Percentiles rank a stretch among this genome's conserved stretches.
Conservation (phyloP, 108 stramenopile genomes). For the Cyclotella sp. region DNA sequence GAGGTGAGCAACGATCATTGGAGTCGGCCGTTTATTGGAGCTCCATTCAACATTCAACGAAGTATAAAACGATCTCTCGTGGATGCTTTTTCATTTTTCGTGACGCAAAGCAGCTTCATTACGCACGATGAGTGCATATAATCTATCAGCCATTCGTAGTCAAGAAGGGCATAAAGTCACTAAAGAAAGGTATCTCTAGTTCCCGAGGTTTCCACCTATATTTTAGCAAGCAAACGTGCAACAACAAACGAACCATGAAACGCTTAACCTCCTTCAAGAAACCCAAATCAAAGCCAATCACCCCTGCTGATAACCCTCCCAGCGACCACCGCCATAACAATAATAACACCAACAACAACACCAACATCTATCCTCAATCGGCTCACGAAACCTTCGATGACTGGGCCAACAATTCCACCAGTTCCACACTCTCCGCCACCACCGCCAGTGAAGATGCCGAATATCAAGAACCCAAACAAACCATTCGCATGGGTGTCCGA, state of each 20-base stretch:
- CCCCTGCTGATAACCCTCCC: background rate
- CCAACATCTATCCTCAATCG: background rate
- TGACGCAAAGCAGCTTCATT: too few relatives aligned
- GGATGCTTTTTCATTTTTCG: too few relatives aligned
- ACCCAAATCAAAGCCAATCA: background rate
- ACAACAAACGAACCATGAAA: slow-evolving; percentile 3
- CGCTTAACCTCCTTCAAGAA: slow-evolving; percentile 10
- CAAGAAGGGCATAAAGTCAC: too few relatives aligned
- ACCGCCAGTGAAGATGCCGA: slow-evolving; percentile 11
- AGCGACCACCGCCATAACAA: background rate
- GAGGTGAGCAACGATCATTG: too few relatives aligned
- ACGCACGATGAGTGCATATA: too few relatives aligned
- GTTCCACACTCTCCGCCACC: slow-evolving; percentile 7
- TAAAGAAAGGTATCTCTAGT: too few relatives aligned
- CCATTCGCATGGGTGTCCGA: slow-evolving; percentile 34
- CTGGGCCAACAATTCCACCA: slow-evolving; percentile 2
- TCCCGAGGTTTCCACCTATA: too few relatives aligned
- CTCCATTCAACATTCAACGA: too few relatives aligned
- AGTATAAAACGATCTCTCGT: too few relatives aligned
- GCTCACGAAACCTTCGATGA: slow-evolving; percentile 2
- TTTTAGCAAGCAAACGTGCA: too few relatives aligned
- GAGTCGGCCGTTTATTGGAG: too few relatives aligned
- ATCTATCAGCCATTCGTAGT: too few relatives aligned
- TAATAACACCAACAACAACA: background rate
- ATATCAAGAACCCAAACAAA: slow-evolving; percentile 39